These are phyloP conservation scores for Plasmopara muralis DNA, from an alignment of 352 stramenopile genomes.

Conservation along the genomic window DNA sequence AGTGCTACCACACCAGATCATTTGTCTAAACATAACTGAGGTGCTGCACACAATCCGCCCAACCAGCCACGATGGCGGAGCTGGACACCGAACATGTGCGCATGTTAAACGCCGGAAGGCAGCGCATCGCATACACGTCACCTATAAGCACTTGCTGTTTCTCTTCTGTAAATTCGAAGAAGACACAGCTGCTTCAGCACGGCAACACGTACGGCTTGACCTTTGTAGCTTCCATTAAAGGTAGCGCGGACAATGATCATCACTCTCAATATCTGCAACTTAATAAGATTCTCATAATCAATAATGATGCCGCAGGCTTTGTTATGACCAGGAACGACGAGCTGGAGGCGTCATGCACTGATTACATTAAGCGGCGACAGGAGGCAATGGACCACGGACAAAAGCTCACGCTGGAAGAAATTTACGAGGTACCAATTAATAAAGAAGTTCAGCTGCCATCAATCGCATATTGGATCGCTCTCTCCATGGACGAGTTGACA, in stretches of 20 bases:
- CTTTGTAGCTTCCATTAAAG: constrained; percentile 36
- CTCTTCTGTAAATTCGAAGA: constrained; percentile 26
- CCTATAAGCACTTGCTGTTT: constrained; percentile 25
- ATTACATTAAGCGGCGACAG: constrained; percentile 43
- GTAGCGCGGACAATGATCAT: constrained; percentile 13
- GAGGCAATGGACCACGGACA: constrained; percentile 49
- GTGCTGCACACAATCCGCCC: constrained; percentile 13
- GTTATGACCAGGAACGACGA: constrained; percentile 28
- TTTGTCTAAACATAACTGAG: neutral
- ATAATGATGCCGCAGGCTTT: constrained; percentile 31
- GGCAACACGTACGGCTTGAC: constrained; percentile 53
- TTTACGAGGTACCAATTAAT: constrained; percentile 28
- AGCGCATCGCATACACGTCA: constrained; percentile 36
- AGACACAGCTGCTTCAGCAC: constrained; percentile 49
- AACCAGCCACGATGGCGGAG: constrained; percentile 28
- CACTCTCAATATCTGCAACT: constrained; percentile 6
- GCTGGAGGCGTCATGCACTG: constrained; percentile 26
- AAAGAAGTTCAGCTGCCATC: constrained; percentile 34
- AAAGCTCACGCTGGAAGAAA: constrained; percentile 41
- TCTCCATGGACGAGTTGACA: constrained; percentile 44
- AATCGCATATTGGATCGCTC: constrained; percentile 41
- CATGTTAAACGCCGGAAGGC: constrained; percentile 60
- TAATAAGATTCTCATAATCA: constrained; percentile 1
- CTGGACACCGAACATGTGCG: constrained; percentile 69
- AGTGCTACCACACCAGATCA: neutral